These are phyloP conservation scores for Paraconiothyrium brasiliense DNA, from an alignment of 2,329 filamentous ascomycete species.

Conservation along the genomic window DNA sequence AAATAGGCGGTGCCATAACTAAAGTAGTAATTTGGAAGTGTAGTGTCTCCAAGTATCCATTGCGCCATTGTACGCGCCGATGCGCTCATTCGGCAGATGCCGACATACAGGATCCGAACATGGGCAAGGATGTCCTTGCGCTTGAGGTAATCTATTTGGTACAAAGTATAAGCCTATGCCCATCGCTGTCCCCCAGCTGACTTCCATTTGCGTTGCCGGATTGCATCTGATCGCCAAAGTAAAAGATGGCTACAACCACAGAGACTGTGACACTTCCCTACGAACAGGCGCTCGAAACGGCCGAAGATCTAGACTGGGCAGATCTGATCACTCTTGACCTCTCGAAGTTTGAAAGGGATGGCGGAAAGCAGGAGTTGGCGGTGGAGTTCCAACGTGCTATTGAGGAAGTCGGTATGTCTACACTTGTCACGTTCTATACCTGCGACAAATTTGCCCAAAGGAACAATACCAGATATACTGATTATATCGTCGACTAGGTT, in stretches of 20 bases:
- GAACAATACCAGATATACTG: not conserved
- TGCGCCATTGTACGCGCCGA: slow-evolving; percentile 1
- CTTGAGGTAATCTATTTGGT: not conserved
- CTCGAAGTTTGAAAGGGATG: not conserved
- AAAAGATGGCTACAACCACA: not conserved
- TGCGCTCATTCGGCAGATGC: not conserved
- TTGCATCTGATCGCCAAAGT: not conserved
- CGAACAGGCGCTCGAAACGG: not conserved
- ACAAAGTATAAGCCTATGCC: not conserved
- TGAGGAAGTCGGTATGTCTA: slow-evolving; percentile 1
- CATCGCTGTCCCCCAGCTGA: no score
- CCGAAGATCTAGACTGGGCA: not conserved
- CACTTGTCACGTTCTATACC: no score
- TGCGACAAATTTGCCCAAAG: no score
- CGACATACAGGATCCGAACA: not conserved
- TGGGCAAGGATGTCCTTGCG: no score
- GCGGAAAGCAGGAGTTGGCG: not conserved
- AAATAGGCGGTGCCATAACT: not conserved
- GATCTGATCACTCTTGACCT: slow-evolving; percentile 1
- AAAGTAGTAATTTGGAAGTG: not conserved
- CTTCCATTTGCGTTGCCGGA: no score
- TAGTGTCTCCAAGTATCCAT: not conserved
- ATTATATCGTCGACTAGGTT: not conserved
- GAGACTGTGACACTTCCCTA: not conserved
- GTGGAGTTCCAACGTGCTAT: not conserved